Evolutionary conservation across 2,329 filamentous ascomycete genomes (phyloP), one percentile per base, ranked within the genome.

Genomic region (Trichoderma asperellum): DNA sequence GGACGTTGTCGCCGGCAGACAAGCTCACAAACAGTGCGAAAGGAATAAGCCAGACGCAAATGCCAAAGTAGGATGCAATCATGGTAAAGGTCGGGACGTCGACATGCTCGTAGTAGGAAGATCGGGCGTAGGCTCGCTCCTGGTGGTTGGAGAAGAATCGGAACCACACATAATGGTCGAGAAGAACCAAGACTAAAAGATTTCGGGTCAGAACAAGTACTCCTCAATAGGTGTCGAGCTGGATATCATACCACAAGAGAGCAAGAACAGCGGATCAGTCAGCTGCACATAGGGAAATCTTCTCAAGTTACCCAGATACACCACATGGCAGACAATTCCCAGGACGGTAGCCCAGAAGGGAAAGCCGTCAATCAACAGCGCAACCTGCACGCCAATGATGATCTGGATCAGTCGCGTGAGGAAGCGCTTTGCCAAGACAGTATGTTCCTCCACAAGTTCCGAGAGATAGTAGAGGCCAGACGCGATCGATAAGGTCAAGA

Each of bases 391-490:
- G 35, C 76, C 86, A 71, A 97, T 91, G 73, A 97, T 89, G 71
- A 82, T 83, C 82, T 97, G 97, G 76, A 98, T 97, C 68, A 98
- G 85, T 53, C 89, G 90, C 40, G 88, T 91, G 64, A 99, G 85
- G n/a, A 97, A 84, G 69, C 91, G 92, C 79, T 97, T 97, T 14
- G 94, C 92, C 72, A 97, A 82, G 12, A 98, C 95, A 4, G 95
- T 97, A 78, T 99, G 95, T 80, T 99, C 96, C 82, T 99, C 96
- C 71, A 99, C 96, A 16, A 98, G 89, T 80, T 99, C 96, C 29
- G 95, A 97, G 66, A 99, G 91, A 80, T 99, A 99, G 83, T 99
- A 99, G 32, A 99, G 89, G 47, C 96, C 96, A n/a, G 94, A 97
- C 49, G 96, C 96, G 77, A 99, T 98, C 68, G 95, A 94, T 71